Evolutionary conservation across 352 stramenopile species (phyloP).

Genomic region (Pythium aquatile): DNA sequence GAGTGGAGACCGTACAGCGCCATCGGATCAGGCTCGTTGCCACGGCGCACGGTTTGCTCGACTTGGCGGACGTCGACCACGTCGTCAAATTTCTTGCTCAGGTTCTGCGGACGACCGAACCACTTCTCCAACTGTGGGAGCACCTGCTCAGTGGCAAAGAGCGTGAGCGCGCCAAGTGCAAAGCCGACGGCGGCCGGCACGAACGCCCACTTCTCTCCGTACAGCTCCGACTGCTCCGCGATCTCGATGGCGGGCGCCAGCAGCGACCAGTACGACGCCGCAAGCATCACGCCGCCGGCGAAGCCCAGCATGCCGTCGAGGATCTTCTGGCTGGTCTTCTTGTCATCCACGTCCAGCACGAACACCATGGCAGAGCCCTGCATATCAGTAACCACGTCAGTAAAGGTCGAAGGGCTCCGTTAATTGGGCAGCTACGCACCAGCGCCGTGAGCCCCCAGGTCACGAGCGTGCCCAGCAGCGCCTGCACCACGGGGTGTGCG

Average conservation of each 20-base stretch:
- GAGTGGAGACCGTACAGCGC: conserved; percentile 30
- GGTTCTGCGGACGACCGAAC: conserved; percentile 36
- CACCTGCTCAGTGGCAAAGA: conserved; percentile 73
- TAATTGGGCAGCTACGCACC: conserved; percentile 27
- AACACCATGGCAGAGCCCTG: conserved; percentile 80
- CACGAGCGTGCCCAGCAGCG: conserved; percentile 77
- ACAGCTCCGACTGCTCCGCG: conserved; percentile 72
- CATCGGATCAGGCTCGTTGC: conserved; percentile 28
- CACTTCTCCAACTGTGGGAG: conserved; percentile 59
- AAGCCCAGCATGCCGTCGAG: conserved; percentile 88
- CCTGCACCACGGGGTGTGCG: conserved; percentile 72
- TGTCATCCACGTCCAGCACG: conserved; percentile 77
- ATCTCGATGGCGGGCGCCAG: conserved; percentile 87
- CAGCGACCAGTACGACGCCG: conserved; percentile 89
- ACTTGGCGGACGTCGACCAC: conserved; percentile 25
- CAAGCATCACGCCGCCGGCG: conserved; percentile 88
- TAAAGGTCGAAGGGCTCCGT: not conserved
- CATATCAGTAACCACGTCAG: not conserved
- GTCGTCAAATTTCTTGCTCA: conserved; percentile 57
- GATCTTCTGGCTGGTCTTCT: conserved; percentile 74
- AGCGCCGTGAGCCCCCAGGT: conserved; percentile 84
- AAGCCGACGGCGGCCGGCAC: conserved; percentile 85
- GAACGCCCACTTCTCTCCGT: conserved; percentile 79
- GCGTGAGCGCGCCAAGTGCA: conserved; percentile 61
- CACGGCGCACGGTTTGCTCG: conserved; percentile 1